Evolutionary conservation across 805 yeast species (phyloP).

Genomic region (Osmozyma mogii): DNA sequence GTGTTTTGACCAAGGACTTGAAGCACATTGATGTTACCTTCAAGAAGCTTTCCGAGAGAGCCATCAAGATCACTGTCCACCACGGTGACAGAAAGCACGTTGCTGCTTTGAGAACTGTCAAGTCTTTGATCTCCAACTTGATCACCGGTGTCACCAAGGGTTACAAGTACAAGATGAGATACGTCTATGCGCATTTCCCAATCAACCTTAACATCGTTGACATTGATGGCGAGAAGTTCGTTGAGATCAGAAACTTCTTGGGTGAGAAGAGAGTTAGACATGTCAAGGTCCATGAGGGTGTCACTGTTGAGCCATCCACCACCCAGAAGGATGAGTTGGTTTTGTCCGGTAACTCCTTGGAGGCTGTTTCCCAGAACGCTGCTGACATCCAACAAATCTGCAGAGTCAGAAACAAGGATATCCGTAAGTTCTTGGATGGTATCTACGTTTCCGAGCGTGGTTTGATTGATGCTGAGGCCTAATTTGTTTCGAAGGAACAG

Average conservation of each 20-base stretch:
- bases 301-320: constrained; percentile 70
- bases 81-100: constrained; percentile 99
- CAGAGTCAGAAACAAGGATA: constrained; percentile 99
- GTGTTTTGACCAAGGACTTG: constrained; percentile 81
- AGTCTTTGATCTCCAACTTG: constrained; percentile 89
- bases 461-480: constrained; percentile 61
- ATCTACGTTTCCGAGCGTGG: constrained; percentile 97
- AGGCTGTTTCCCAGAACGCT: constrained; percentile 95
- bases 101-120: constrained; percentile 98
- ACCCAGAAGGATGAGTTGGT: constrained; percentile 91
- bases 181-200: constrained; percentile 99
- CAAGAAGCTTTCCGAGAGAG: constrained; percentile 62
- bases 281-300: constrained; percentile 85
- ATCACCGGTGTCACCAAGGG: constrained; percentile 99
- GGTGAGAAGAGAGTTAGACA: constrained; percentile 98
- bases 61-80: constrained; percentile 86
- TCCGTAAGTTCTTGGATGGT: constrained; percentile 99
- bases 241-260: constrained; percentile 98
- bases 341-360: constrained; percentile 91
- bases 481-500: constrained; percentile 14
- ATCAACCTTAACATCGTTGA: constrained; percentile 92
- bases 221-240: constrained; percentile 61
- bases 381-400: constrained; percentile 98
- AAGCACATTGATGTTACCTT: constrained; percentile 94
- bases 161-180: constrained; percentile 99